A percentile compares a stretch with the other conserved stretches of the same genome.
Evolutionary conservation across 805 yeast genomes (phyloP).

Genomic region (Starmerella khaoyaiensis): DNA sequence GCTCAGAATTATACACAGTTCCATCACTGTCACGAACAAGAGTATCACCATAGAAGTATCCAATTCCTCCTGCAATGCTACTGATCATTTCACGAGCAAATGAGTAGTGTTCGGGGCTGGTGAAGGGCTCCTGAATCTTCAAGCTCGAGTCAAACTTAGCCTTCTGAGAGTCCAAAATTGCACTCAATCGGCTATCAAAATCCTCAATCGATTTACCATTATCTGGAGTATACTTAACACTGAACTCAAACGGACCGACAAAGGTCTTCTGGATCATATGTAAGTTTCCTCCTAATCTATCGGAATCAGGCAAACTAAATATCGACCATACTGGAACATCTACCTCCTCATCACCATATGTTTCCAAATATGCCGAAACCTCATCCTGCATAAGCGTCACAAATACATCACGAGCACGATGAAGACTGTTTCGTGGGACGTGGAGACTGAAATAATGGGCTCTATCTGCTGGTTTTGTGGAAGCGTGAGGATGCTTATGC

Average conservation of each 20-base stretch:
- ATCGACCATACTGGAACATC: conserved; percentile 33
- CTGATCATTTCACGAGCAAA: conserved; percentile 75
- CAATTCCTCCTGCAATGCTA: conserved; percentile 78
- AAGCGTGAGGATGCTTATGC: conserved; percentile 39
- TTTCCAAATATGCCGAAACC: conserved; percentile 35
- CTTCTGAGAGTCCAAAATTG: conserved; percentile 33
- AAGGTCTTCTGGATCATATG: conserved; percentile 70
- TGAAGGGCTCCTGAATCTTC: conserved; percentile 40
- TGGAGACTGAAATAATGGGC: conserved; percentile 55
- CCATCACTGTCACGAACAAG: conserved; percentile 64
- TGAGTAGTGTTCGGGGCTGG: conserved; percentile 28
- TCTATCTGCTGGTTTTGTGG: conserved; percentile 25
- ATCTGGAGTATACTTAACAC: conserved; percentile 41
- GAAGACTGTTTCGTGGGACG: conserved; percentile 57
- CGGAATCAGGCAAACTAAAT: conserved; percentile 45
- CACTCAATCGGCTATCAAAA: conserved; percentile 25
- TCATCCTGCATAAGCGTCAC: conserved; percentile 58
- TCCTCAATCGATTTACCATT: conserved; percentile 9
- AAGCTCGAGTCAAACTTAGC: conserved; percentile 11
- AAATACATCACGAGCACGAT: conserved; percentile 72
- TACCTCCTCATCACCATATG: conserved; percentile 24
- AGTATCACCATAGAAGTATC: conserved; percentile 75
- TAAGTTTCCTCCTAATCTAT: conserved; percentile 55
- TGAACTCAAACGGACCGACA: conserved; percentile 63
- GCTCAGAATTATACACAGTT: conserved; percentile 34